A percentile compares a stretch with the other conserved stretches of the same genome.
These are phyloP conservation scores for Penicillium canariense DNA, from an alignment of 495 filamentous ascomycete genomes.

Conservation along the genomic window DNA sequence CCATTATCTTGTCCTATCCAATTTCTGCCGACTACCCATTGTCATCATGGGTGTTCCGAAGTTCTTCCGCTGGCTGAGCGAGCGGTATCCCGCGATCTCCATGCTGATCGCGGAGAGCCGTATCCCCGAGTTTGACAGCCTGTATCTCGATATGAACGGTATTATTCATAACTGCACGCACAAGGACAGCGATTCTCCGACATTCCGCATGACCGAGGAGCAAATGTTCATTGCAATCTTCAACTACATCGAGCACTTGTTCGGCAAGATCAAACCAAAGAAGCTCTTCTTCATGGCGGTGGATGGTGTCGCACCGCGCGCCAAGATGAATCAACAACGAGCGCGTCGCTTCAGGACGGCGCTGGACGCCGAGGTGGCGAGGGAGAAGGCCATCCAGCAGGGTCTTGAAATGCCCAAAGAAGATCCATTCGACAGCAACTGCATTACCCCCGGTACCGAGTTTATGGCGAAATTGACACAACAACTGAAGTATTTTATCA, in stretches of 20 bases:
- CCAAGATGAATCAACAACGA: slow-evolving; percentile 99
- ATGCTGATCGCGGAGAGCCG: slow-evolving; percentile 98
- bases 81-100: slow-evolving; percentile 98
- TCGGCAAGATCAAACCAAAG: slow-evolving; percentile 97
- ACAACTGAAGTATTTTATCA: slow-evolving; percentile 97
- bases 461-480: slow-evolving; percentile 95
- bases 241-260: slow-evolving; percentile 99
- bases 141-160: slow-evolving; percentile 99
- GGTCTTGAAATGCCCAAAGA: slow-evolving; percentile 93
- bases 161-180: slow-evolving; percentile 99
- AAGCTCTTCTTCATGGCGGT: slow-evolving; percentile 99
- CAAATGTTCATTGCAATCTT: slow-evolving; percentile 99
- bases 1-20: neutral
- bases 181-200: slow-evolving; percentile 86
- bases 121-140: slow-evolving; percentile 97
- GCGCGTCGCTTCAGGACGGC: slow-evolving; percentile 94
- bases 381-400: slow-evolving; percentile 83
- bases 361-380: slow-evolving; percentile 81
- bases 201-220: slow-evolving; percentile 92
- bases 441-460: slow-evolving; percentile 95
- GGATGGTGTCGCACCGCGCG: slow-evolving; percentile 93
- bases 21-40: neutral
- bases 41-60: slow-evolving; percentile 86
- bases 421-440: slow-evolving; percentile 97
- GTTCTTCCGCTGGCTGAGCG: slow-evolving; percentile 93